These are phyloP conservation scores for Orobanche coerulescens DNA, from an alignment of 257 asterid species.

Conservation along the genomic window DNA sequence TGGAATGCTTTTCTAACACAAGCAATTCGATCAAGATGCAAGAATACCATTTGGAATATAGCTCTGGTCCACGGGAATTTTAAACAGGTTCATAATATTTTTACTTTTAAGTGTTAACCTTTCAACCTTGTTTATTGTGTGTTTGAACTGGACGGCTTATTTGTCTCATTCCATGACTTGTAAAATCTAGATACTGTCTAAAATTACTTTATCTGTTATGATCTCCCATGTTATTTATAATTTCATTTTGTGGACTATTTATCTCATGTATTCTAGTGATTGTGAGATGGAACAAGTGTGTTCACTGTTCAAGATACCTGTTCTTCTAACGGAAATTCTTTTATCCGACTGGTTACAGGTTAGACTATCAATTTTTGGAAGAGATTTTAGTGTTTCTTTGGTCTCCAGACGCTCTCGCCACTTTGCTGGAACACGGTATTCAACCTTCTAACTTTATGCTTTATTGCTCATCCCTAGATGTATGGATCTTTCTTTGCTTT, in stretches of 20 bases:
- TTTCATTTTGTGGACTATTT: not conserved
- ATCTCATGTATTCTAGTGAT: not conserved
- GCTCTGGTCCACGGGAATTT: slow-evolving; percentile 96
- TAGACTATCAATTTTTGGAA: slow-evolving; percentile 83
- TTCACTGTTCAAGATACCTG: not conserved
- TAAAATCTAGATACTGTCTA: not conserved
- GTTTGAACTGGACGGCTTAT: slow-evolving; percentile 8
- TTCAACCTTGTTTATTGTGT: not conserved
- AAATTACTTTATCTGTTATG: slow-evolving; percentile 10
- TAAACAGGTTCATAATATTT: slow-evolving; percentile 46
- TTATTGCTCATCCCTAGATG: slow-evolving; percentile 1
- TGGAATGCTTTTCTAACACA: slow-evolving; percentile 94
- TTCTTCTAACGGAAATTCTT: slow-evolving; percentile 1
- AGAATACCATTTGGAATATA: slow-evolving; percentile 86
- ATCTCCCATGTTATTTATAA: not conserved
- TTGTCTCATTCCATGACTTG: slow-evolving; percentile 3
- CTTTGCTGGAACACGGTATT: slow-evolving; percentile 99
- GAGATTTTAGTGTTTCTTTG: slow-evolving; percentile 82
- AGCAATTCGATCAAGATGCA: slow-evolving; percentile 80
- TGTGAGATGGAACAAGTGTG: slow-evolving; percentile 5
- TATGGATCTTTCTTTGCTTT: not conserved
- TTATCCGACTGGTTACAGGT: slow-evolving; percentile 43
- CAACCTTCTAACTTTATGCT: slow-evolving; percentile 6
- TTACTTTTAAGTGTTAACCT: not conserved
- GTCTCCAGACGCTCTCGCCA: slow-evolving; percentile 97